Evolutionary conservation across 305 asterid genomes (phyloP).

Genomic region (Ilex paraguariensis): DNA sequence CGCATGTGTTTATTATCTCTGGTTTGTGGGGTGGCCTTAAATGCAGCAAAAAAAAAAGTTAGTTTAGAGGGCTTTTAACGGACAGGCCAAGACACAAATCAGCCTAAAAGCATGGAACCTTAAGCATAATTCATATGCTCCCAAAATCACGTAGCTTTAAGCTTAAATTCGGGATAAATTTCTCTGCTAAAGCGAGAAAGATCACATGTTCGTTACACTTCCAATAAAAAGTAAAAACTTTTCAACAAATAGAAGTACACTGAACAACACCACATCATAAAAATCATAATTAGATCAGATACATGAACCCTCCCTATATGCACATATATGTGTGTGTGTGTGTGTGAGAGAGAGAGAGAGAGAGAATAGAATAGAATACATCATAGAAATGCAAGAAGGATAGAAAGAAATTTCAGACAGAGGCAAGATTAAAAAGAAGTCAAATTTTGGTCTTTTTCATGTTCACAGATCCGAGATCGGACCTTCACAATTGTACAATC

Average conservation of each 20-base stretch:
- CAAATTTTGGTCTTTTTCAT: not conserved
- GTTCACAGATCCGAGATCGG: not conserved
- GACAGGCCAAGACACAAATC: constrained; percentile 20
- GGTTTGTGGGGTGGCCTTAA: constrained; percentile 24
- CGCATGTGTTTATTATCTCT: not conserved
- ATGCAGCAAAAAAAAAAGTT: constrained; percentile 22
- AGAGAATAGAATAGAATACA: not conserved
- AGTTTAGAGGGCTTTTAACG: constrained; percentile 3
- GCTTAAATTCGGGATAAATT: not conserved
- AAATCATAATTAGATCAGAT: no score
- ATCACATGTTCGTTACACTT: no score
- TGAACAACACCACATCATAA: no score
- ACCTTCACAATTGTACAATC: no score
- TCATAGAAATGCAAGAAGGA: not conserved
- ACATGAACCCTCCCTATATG: no score
- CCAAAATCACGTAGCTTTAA: constrained; percentile 19
- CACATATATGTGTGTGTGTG: no score
- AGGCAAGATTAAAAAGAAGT: not conserved
- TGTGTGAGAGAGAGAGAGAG: no score
- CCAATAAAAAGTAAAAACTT: no score
- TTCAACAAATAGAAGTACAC: not conserved
- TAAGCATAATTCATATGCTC: not conserved
- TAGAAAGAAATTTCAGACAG: not conserved
- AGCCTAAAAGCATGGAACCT: constrained; percentile 16
- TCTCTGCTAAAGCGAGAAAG: constrained; percentile 13